Evolutionary conservation across 129 eudicot species (phyloP), one percentile per base, ranked within the genome.

Genomic region (Erigeron canadensis): DNA sequence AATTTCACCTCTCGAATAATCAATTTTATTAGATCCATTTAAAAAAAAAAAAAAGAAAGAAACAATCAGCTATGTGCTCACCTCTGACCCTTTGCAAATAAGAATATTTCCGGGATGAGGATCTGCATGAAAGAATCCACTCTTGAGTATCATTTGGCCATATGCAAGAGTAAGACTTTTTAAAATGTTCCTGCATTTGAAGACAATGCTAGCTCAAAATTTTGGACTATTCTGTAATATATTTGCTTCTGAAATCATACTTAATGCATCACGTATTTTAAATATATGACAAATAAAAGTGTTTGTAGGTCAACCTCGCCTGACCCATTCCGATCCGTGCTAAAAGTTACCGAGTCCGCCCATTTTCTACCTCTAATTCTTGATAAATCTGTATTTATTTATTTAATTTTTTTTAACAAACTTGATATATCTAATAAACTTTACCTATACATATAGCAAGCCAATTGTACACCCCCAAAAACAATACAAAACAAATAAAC

Each of bases 61-160:
- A 19, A 50, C 8, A 11, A 37, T 37, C 19, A 37, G 74, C 38
- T 21, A 15, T 42, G 66, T 19, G 67, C 77, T 82, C 80, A 76
- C 98, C 90, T 87, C 84, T 28, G 98, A 94, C 81, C 93, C 97
- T 79, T 78, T 82, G 70, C 98, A 94, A 65, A 94, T 83, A 70
- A 94, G 76, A 67, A 94, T 94, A 75, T 94, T 94, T 69, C 98
- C 98, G 46, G 98, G 98, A 81, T 94, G 98, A 13, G 98, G 98
- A 77, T 94, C 98, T 5, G 98, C 98, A 74, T 94, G 98, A 77
- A 94, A 94, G 96, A 85, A 94, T 64, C 98, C 98, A 51, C 97
- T 89, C 87, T 81, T 89, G 80, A 94, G 84, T 77, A 94, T 94
- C 98, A 94, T 94, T 82, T 94, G 97, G 6, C 98, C 98, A 65